Evolutionary conservation across 371 early-diverging fungal species (phyloP).

Genomic region (Mucor lusitanicus): DNA sequence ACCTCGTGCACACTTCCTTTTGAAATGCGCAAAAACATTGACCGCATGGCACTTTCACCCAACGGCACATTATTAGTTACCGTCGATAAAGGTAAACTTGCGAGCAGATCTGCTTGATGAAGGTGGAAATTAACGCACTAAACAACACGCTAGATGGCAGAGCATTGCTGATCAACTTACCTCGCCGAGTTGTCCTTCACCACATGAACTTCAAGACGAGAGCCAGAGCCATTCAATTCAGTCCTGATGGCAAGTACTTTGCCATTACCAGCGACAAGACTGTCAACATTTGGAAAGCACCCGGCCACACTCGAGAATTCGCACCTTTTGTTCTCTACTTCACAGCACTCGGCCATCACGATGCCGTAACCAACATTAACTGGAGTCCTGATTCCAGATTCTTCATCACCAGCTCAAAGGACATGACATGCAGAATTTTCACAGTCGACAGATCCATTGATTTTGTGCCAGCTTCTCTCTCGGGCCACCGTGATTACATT

Average conservation of each 20-base stretch:
- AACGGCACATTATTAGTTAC: slow-evolving; percentile 84
- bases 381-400: slow-evolving; percentile 90
- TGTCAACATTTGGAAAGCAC: slow-evolving; percentile 94
- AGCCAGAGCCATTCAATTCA: slow-evolving; percentile 81
- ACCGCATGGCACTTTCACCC: slow-evolving; percentile 87
- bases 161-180: slow-evolving; percentile 84
- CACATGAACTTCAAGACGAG: slow-evolving; percentile 86
- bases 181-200: slow-evolving; percentile 80
- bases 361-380: slow-evolving; percentile 79
- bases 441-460: slow-evolving; percentile 66
- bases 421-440: slow-evolving; percentile 89
- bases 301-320: slow-evolving; percentile 89
- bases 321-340: slow-evolving; percentile 86
- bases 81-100: slow-evolving; percentile 81
- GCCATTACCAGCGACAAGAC: slow-evolving; percentile 86
- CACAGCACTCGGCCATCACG: slow-evolving; percentile 84
- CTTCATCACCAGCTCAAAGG: slow-evolving; percentile 84
- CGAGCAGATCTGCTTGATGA: neutral
- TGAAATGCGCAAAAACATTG: slow-evolving; percentile 90
- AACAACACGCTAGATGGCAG: slow-evolving; percentile 71
- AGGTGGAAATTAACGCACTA: no score
- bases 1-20: slow-evolving; percentile 90
- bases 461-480: slow-evolving; percentile 69
- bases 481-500: slow-evolving; percentile 88
- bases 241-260: slow-evolving; percentile 80